A percentile compares a stretch with the other conserved stretches of the same genome.
These are phyloP conservation scores for Wickerhamomyces sp. DNA, from an alignment of 1,139 yeast genomes.

Conservation along the genomic window DNA sequence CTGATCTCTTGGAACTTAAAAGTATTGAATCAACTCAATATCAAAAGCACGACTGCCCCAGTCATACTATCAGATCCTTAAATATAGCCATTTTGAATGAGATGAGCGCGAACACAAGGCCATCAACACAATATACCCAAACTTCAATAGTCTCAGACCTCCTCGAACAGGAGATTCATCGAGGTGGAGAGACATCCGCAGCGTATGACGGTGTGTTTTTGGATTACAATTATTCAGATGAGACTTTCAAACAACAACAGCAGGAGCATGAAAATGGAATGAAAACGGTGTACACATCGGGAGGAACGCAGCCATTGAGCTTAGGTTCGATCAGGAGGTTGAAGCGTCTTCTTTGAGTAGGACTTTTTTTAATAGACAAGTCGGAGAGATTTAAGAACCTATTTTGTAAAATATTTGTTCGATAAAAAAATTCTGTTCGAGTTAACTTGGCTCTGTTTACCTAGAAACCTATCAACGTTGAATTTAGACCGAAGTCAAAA, in stretches of 20 bases:
- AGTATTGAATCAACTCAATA: not conserved
- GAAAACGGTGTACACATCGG: not conserved
- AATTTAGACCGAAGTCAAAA: too few species aligned
- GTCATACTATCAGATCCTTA: not conserved
- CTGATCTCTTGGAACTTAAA: slow-evolving; percentile 7
- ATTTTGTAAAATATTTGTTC: too few species aligned
- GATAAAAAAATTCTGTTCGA: too few species aligned
- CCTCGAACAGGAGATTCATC: slow-evolving; percentile 3
- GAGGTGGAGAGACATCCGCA: slow-evolving; percentile 6
- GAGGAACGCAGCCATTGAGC: not conserved
- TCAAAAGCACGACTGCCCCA: not conserved
- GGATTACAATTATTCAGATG: slow-evolving; percentile 19
- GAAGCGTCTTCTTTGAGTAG: not conserved
- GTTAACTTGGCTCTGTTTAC: too few species aligned
- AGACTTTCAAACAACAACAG: not conserved
- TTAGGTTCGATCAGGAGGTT: not conserved
- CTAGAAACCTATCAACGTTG: too few species aligned
- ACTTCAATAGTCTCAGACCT: slow-evolving; percentile 9
- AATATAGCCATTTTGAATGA: not conserved
- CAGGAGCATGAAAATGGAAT: not conserved
- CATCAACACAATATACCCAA: slow-evolving; percentile 7
- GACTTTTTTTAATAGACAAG: too few species aligned
- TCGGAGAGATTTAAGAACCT: too few species aligned
- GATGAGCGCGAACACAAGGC: not conserved
- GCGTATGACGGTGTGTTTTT: slow-evolving; percentile 19